Percentiles rank a stretch among this genome's conserved stretches.
Conservation (phyloP, 495 filamentous ascomycete genomes). For the Penicillium samsonianum region DNA sequence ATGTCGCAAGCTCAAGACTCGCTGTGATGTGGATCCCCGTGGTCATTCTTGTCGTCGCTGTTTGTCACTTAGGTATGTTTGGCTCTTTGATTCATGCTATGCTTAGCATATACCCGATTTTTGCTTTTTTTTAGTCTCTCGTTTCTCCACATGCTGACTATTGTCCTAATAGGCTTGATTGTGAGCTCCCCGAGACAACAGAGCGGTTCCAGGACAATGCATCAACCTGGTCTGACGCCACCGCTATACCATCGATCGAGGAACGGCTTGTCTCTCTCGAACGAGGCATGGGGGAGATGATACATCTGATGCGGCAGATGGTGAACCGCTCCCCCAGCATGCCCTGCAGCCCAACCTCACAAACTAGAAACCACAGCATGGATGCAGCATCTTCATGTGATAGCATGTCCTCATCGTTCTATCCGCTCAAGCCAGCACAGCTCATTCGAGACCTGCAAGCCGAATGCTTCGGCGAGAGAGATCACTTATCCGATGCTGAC, state of each 20-base stretch:
- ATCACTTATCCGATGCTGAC: conserved; percentile 27
- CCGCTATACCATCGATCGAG: conserved; percentile 41
- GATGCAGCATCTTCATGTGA: conserved; percentile 30
- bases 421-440: conserved; percentile 38
- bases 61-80: conserved; percentile 40
- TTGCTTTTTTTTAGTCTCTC: conserved; percentile 1
- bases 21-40: conserved; percentile 43
- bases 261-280: conserved; percentile 42
- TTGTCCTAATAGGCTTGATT: conserved; percentile 34
- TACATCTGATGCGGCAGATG: conserved; percentile 42
- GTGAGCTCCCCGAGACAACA: conserved; percentile 40
- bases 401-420: conserved; percentile 20
- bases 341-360: conserved; percentile 20
- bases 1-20: conserved; percentile 47
- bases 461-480: conserved; percentile 38
- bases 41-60: conserved; percentile 46
- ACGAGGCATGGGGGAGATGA: conserved; percentile 44
- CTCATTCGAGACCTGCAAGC: conserved; percentile 41
- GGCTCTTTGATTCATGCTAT: neutral
- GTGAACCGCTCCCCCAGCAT: conserved; percentile 29
- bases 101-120: conserved; percentile 1
- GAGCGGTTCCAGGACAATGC: conserved; percentile 41
- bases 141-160: conserved; percentile 17
- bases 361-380: conserved; percentile 25
- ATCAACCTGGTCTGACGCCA: conserved; percentile 39